Conservation (phyloP, 768 basidiomycete species). For the Amanita fuliginea region DNA sequence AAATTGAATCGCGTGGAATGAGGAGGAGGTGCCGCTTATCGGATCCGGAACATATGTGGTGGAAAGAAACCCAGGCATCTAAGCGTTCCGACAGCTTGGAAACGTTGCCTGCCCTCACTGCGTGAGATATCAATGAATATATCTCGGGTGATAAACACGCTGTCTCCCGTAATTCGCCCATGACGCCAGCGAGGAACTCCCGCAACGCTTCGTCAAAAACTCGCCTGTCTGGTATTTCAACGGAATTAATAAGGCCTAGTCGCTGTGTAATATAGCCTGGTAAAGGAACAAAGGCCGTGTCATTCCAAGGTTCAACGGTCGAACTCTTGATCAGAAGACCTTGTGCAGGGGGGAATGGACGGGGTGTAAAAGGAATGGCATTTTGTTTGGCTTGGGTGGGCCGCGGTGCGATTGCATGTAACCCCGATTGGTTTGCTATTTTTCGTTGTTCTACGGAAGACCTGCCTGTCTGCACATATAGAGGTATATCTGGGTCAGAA, state of each 20-base stretch:
- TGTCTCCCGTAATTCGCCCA: conserved; percentile 47
- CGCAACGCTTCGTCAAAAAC: conserved; percentile 40
- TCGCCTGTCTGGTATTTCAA: conserved; percentile 49
- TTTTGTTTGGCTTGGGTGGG: conserved; percentile 13
- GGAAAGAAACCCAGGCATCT: conserved; percentile 45
- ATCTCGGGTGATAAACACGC: conserved; percentile 42
- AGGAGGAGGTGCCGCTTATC: conserved; percentile 46
- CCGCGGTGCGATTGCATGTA: conserved; percentile 14
- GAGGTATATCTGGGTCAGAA: conserved; percentile 13
- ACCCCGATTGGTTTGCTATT: conserved; percentile 12
- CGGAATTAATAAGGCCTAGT: conserved; percentile 39
- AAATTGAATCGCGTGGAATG: conserved; percentile 49
- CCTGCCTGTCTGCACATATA: conserved; percentile 18
- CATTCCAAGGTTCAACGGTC: conserved; percentile 46
- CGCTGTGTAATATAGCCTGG: conserved; percentile 44
- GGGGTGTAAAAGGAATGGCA: conserved; percentile 32
- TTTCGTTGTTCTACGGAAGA: conserved; percentile 19
- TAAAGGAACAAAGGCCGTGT: conserved; percentile 48
- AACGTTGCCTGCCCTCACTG: conserved; percentile 30
- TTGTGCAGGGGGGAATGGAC: conserved; percentile 25
- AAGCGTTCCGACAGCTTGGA: conserved; percentile 24
- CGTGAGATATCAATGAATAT: conserved; percentile 41
- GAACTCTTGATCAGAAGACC: conserved; percentile 27
- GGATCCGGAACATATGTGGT: conserved; percentile 54
- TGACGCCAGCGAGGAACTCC: conserved; percentile 38